Base-by-base conservation (phyloP, 805 yeast species). In the Saturnispora halmiae region DNA sequence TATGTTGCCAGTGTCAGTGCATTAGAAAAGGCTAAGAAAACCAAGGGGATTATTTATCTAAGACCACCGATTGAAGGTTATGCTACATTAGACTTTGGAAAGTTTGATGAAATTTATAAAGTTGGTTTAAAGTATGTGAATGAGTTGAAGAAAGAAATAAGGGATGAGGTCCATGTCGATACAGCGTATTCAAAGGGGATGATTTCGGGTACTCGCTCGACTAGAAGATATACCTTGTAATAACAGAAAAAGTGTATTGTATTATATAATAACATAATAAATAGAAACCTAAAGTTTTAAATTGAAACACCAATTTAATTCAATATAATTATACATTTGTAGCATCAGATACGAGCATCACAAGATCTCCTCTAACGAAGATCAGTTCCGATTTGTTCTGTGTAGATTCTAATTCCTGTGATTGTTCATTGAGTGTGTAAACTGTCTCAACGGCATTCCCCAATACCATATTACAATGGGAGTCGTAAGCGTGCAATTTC, bases 331-430 rank as follows among this genome's bases (percentile, higher is more conserved):
- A 55, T 31, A 53, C 47, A 33, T 55, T 55, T 4, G 56, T 44
- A 13, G 57, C 59, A 44, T 59, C 64, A 18, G 58, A 77, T 40
- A 92, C 79, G 51, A 88, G 70, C 38, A 94, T 85, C 33, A 92
- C 97, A 3, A 94, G 79, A 63, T 92, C 98, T n/a, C 99, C 99
- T 66, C 99, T 79, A 13, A 92, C 88, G 63, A 90, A 90, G 32
- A 92, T 78, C 87, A 92, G 84, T 42, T 85, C 95, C 14, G 86
- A 73, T 46, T 72, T 70, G 54, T 78, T 82, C 18, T 69, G 68
- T 15, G 53, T 59, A 8, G 73, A 60, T 57, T 65, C 57, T 41
- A 66, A 48, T 34, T 69, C 70, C 24, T 60, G 56, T 3, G 64
- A 73, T 3, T 69, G 73, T 4, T 70, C 77, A 25, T 67, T 72